A percentile compares a stretch with the other conserved stretches of the same genome.
These are phyloP conservation scores for Plasmodium ovale DNA, from an alignment of 169 alveolate species.

Conservation along the genomic window DNA sequence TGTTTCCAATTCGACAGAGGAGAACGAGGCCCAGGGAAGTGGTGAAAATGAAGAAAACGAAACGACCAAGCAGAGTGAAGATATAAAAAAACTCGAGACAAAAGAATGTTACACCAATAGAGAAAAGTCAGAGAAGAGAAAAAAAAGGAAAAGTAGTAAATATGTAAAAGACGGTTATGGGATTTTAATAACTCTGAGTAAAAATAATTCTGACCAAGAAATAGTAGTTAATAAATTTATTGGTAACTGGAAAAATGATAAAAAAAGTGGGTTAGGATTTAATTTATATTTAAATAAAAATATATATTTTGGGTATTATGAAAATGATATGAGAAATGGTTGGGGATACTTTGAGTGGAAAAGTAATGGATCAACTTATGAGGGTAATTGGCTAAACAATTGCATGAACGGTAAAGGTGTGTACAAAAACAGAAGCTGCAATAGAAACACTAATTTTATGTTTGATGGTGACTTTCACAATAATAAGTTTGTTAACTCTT, in stretches of 20 bases:
- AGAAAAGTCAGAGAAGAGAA: slow-evolving; percentile 42
- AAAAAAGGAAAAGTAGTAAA: slow-evolving; percentile 24
- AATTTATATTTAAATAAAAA: slow-evolving; percentile 52
- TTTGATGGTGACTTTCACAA: slow-evolving; percentile 54
- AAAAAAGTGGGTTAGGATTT: slow-evolving; percentile 70
- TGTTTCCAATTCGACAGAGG: not conserved
- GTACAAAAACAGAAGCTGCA: slow-evolving; percentile 52
- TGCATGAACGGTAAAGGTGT: slow-evolving; percentile 64
- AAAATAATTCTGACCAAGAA: slow-evolving; percentile 31
- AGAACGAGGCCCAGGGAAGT: not conserved
- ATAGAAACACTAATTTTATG: no score
- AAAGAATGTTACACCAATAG: not conserved
- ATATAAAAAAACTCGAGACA: slow-evolving; percentile 25
- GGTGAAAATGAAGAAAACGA: not conserved
- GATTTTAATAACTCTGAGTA: slow-evolving; percentile 30
- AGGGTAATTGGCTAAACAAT: slow-evolving; percentile 57
- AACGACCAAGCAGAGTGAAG: slow-evolving; percentile 5
- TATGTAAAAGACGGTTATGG: slow-evolving; percentile 70
- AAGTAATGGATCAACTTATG: slow-evolving; percentile 28
- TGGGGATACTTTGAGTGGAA: slow-evolving; percentile 66
- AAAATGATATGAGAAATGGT: slow-evolving; percentile 57
- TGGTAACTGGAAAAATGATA: slow-evolving; percentile 68
- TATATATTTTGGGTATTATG: slow-evolving; percentile 67
- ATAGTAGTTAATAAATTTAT: slow-evolving; percentile 45
- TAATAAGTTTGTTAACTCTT: slow-evolving; percentile 41